Percentiles rank a stretch among this genome's conserved stretches.
phyloP scores from a whole-genome alignment of 2,329 filamentous ascomycete species.

The Hymenoscyphus fructigenus region DNA sequence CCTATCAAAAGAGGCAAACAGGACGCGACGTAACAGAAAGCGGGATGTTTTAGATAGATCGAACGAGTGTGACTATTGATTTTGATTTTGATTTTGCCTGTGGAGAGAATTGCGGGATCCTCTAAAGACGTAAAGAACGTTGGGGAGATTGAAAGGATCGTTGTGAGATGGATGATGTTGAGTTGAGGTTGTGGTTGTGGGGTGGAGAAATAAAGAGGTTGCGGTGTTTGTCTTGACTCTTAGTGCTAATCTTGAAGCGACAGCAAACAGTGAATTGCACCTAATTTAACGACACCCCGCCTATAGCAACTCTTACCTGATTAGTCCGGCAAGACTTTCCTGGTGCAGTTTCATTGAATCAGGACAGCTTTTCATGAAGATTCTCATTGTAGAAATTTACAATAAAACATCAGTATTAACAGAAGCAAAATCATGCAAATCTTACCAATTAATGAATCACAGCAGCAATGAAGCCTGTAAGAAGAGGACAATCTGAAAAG shows the following conservation, averaged over 20 bases:
- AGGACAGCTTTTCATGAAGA: no score
- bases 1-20: background rate
- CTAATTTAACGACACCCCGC: background rate
- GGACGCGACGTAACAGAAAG: background rate
- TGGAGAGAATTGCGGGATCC: conserved; percentile 7
- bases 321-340: background rate
- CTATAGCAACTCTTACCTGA: background rate
- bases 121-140: conserved; percentile 12
- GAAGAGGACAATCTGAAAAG: no score
- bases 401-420: no score
- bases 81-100: background rate
- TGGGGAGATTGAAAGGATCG: background rate
- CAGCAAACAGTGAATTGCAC: background rate
- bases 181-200: background rate
- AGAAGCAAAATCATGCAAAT: no score
- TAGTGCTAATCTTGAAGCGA: background rate
- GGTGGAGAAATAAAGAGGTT: background rate
- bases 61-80: background rate
- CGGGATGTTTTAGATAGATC: background rate
- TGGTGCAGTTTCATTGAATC: no score
- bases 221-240: background rate
- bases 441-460: no score
- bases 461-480: no score
- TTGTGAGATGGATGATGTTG: background rate
- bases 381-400: no score